A percentile compares a stretch with the other conserved stretches of the same genome.
phyloP scores from a whole-genome alignment of 768 basidiomycete species.

The Collybia sordida region DNA sequence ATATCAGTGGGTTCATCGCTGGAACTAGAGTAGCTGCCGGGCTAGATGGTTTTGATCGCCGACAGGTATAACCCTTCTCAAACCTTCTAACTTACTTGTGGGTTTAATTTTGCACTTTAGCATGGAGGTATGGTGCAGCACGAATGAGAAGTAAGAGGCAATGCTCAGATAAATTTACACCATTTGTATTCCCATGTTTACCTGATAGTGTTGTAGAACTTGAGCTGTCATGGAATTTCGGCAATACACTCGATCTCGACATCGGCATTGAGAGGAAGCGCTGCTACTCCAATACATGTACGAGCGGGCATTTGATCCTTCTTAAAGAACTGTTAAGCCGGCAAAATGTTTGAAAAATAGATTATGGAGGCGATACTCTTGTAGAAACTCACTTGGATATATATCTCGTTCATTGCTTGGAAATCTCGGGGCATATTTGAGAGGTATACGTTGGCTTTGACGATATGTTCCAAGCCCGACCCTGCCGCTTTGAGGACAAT shows the following conservation, averaged over 20 bases:
- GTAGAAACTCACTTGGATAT: constrained; percentile 26
- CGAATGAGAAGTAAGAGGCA: constrained; percentile 6
- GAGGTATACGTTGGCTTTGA: constrained; percentile 43
- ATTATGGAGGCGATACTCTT: neutral
- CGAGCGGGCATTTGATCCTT: constrained; percentile 48
- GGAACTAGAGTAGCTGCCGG: constrained; percentile 78
- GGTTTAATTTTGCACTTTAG: constrained; percentile 2
- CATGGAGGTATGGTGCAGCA: constrained; percentile 17
- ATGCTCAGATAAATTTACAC: neutral
- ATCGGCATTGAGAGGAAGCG: constrained; percentile 50
- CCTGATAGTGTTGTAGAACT: no score
- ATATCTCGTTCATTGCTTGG: constrained; percentile 37
- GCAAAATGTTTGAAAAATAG: no score
- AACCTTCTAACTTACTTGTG: neutral
- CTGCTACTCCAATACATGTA: constrained; percentile 57
- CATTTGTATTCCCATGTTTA: no score
- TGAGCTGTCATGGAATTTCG: constrained; percentile 22
- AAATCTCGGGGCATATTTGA: constrained; percentile 36
- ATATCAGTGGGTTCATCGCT: constrained; percentile 83
- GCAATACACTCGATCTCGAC: constrained; percentile 67
- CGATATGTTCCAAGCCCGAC: constrained; percentile 37
- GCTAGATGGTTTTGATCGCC: constrained; percentile 41
- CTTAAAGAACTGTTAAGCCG: constrained; percentile 42
- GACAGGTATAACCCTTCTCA: constrained; percentile 24
- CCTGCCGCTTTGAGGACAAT: constrained; percentile 40